These are phyloP conservation scores for Lactifluus pinguis DNA, from an alignment of 768 basidiomycete species.

Conservation along the genomic window DNA sequence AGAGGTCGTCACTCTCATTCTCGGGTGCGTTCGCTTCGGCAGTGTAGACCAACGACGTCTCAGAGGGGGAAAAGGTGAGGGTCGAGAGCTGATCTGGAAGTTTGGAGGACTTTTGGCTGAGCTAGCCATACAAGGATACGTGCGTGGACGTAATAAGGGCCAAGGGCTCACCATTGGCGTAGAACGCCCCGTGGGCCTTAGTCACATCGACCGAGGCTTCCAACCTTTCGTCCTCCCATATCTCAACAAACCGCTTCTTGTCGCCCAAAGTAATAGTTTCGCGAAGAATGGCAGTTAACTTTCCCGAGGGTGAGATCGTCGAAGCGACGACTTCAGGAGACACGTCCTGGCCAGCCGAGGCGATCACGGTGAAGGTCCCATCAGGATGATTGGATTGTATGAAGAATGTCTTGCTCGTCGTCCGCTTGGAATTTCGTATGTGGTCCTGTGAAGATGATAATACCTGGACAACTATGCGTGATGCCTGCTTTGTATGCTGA, in stretches of 20 bases:
- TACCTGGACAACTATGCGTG: constrained; percentile 12
- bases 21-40: constrained; percentile 18
- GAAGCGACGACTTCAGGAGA: constrained; percentile 19
- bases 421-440: constrained; percentile 14
- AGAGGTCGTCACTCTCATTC: constrained; percentile 4
- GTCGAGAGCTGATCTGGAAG: constrained; percentile 13
- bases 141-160: too few relatives aligned
- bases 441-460: constrained; percentile 13
- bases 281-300: constrained; percentile 21
- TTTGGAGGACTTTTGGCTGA: background rate
- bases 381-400: constrained; percentile 6
- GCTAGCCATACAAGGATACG: background rate
- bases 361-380: constrained; percentile 5
- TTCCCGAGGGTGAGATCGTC: constrained; percentile 21
- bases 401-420: constrained; percentile 15
- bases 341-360: constrained; percentile 17
- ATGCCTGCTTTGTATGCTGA: background rate
- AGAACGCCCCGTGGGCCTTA: constrained; percentile 22
- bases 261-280: constrained; percentile 8
- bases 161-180: constrained; percentile 21
- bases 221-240: constrained; percentile 22
- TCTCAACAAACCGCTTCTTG: constrained; percentile 25
- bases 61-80: constrained; percentile 16
- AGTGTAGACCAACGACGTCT: constrained; percentile 16
- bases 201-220: constrained; percentile 17